A percentile compares a stretch with the other conserved stretches of the same genome.
Evolutionary conservation across 805 yeast species (phyloP).

Genomic region (Cyberlindnera subsufficiens): DNA sequence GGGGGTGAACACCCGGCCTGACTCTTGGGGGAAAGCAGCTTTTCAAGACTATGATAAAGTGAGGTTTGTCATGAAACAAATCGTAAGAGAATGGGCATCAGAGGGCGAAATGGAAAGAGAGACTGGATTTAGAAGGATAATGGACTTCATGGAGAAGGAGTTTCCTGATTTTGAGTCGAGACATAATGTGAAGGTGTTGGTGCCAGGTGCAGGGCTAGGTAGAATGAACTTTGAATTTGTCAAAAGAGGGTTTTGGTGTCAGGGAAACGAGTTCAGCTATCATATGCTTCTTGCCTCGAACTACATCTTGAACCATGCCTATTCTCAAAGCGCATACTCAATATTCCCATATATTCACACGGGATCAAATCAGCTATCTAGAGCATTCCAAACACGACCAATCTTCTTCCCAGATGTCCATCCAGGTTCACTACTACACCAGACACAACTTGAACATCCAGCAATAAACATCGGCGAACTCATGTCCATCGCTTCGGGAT

Average conservation of each 20-base stretch:
- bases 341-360: constrained; percentile 53
- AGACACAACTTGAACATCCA: constrained; percentile 30
- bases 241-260: constrained; percentile 49
- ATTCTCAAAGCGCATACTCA: constrained; percentile 31
- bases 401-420: constrained; percentile 48
- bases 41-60: constrained; percentile 50
- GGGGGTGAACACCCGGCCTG: constrained; percentile 38
- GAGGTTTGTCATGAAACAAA: constrained; percentile 46
- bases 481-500: constrained; percentile 71
- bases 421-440: constrained; percentile 32
- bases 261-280: constrained; percentile 62
- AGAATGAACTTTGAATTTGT: constrained; percentile 53
- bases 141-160: constrained; percentile 24
- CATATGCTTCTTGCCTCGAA: constrained; percentile 58
- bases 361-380: constrained; percentile 37
- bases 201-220: constrained; percentile 65
- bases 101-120: constrained; percentile 45
- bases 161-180: constrained; percentile 35
- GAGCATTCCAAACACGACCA: constrained; percentile 45
- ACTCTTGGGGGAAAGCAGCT: constrained; percentile 36
- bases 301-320: constrained; percentile 44
- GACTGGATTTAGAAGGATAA: constrained; percentile 31
- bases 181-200: constrained; percentile 37
- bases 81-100: constrained; percentile 56
- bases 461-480: constrained; percentile 39